phyloP scores from a whole-genome alignment of 1,139 yeast species.

The Zhuliangozyma blackwelliae region DNA sequence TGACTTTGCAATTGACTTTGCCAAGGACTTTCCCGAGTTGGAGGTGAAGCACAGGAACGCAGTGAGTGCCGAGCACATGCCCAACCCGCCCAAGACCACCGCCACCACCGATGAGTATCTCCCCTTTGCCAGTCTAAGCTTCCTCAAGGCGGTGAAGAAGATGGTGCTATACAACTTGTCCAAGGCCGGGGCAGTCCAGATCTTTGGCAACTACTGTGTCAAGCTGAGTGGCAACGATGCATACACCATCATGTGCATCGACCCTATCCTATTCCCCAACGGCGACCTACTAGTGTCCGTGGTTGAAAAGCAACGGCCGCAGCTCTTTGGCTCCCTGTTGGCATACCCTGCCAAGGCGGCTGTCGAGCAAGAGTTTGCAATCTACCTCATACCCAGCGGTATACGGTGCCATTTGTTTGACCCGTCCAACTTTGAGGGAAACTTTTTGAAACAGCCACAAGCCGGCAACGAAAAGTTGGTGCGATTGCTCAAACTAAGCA shows the following conservation, averaged over 20 bases:
- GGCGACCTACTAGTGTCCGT: slow-evolving; percentile 45
- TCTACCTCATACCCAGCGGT: slow-evolving; percentile 74
- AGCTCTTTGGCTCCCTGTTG: slow-evolving; percentile 28
- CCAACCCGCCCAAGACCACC: slow-evolving; percentile 18
- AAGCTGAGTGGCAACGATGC: slow-evolving; percentile 9
- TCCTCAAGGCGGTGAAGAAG: slow-evolving; percentile 58
- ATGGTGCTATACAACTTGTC: slow-evolving; percentile 47
- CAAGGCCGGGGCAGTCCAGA: slow-evolving; percentile 31
- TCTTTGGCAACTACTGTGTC: slow-evolving; percentile 55
- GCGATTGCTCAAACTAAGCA: slow-evolving; percentile 47
- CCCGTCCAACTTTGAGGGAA: slow-evolving; percentile 7
- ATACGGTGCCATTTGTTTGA: slow-evolving; percentile 61
- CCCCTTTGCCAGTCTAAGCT: slow-evolving; percentile 51
- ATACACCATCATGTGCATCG: slow-evolving; percentile 40
- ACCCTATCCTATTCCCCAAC: slow-evolving; percentile 49
- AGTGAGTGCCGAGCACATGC: slow-evolving; percentile 22
- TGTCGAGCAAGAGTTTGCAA: slow-evolving; percentile 30
- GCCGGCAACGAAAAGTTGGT: slow-evolving; percentile 40
- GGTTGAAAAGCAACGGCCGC: slow-evolving; percentile 21
- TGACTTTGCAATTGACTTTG: slow-evolving; percentile 23
- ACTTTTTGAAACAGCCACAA: slow-evolving; percentile 8
- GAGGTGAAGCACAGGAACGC: slow-evolving; percentile 26
- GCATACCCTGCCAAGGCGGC: slow-evolving; percentile 5
- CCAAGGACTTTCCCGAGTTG: slow-evolving; percentile 30
- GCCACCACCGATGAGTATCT: slow-evolving; percentile 13